A percentile compares a stretch with the other conserved stretches of the same genome.
Evolutionary conservation across 1,284 basidiomycete genomes (phyloP).

Genomic region (Hymenochaete sp.): DNA sequence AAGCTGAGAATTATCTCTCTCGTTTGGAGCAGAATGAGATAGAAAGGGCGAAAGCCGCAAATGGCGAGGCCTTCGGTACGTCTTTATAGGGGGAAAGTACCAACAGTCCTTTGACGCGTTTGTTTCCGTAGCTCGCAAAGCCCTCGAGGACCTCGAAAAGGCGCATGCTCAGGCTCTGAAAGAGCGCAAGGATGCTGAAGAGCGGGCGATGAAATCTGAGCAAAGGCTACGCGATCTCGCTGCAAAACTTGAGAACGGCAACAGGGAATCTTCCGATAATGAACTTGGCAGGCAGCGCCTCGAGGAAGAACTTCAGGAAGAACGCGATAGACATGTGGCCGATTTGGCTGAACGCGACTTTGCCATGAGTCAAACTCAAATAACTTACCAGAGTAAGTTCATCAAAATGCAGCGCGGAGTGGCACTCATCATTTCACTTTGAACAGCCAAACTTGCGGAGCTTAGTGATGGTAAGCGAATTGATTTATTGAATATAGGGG

Average conservation of each 20-base stretch:
- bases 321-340: constrained; percentile 67
- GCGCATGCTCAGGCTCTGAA: constrained; percentile 41
- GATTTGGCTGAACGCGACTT: constrained; percentile 73
- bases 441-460: constrained; percentile 61
- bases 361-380: constrained; percentile 66
- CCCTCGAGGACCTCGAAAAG: constrained; percentile 58
- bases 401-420: not conserved
- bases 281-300: constrained; percentile 55
- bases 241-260: constrained; percentile 57
- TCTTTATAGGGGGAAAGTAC: not conserved
- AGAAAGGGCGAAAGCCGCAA: constrained; percentile 52
- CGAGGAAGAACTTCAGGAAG: constrained; percentile 66
- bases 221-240: constrained; percentile 54
- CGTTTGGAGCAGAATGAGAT: constrained; percentile 67
- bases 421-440: constrained; percentile 8
- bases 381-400: constrained; percentile 68
- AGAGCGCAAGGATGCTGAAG: constrained; percentile 47
- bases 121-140: constrained; percentile 45
- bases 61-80: constrained; percentile 56
- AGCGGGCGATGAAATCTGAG: constrained; percentile 44
- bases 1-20: constrained; percentile 50
- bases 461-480: constrained; percentile 58
- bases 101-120: constrained; percentile 18
- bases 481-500: not conserved
- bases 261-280: constrained; percentile 58